Conservation (phyloP, 306 rosid genomes). For the Castanea mollissima region DNA sequence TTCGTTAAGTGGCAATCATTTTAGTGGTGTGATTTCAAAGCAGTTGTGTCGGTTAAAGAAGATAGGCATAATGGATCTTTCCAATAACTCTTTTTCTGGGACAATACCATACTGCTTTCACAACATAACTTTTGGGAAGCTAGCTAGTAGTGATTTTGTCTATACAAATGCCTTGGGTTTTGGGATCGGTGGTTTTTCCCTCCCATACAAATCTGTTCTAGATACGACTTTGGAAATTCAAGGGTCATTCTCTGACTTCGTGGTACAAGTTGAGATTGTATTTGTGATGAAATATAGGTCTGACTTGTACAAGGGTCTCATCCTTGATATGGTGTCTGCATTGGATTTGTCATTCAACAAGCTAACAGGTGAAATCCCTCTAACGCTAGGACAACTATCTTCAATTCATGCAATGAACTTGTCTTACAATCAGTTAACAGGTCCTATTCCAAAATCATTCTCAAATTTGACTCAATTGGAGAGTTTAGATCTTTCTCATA, state of each 20-base stretch:
- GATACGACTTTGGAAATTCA: not conserved
- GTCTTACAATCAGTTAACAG: slow-evolving; percentile 11
- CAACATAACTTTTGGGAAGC: not conserved
- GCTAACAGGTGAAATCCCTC: slow-evolving; percentile 18
- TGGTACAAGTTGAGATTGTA: not conserved
- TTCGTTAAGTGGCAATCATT: slow-evolving; percentile 9
- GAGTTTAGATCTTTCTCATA: slow-evolving; percentile 25
- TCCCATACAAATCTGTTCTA: not conserved
- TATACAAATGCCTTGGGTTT: not conserved
- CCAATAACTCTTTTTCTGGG: slow-evolving; percentile 17
- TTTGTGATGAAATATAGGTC: slow-evolving; percentile 16
- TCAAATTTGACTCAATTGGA: slow-evolving; percentile 3
- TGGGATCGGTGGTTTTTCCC: no score
- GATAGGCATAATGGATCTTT: not conserved
- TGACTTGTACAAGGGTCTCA: slow-evolving; percentile 1
- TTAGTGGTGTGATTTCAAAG: slow-evolving; percentile 18
- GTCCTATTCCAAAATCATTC: slow-evolving; percentile 10
- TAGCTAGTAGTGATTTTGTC: not conserved
- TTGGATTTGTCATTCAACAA: slow-evolving; percentile 20
- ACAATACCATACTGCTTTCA: slow-evolving; percentile 13
- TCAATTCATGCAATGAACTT: not conserved
- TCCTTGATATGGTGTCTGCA: slow-evolving; percentile 5
- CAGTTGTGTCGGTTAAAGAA: slow-evolving; percentile 1
- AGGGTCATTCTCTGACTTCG: rapidly evolving
- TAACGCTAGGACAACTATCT: not conserved